phyloP scores from a whole-genome alignment of 768 basidiomycete genomes.

The Agrocybe chaxingu region DNA sequence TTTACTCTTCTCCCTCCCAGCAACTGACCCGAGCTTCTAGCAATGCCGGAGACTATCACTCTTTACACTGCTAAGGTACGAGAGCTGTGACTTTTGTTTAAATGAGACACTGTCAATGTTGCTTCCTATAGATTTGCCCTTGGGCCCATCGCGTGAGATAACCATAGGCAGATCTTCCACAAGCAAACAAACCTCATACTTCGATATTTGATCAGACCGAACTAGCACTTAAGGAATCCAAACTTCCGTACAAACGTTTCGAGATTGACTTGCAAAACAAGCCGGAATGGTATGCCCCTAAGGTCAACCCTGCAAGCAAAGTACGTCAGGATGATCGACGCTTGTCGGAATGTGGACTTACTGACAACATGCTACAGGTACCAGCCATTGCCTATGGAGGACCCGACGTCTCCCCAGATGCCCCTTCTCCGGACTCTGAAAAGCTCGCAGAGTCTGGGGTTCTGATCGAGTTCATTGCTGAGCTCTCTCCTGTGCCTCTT shows the following conservation, averaged over 20 bases:
- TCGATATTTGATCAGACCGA: slow-evolving; percentile 36
- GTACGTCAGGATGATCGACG: slow-evolving; percentile 24
- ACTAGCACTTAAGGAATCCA: slow-evolving; percentile 59
- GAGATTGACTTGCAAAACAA: slow-evolving; percentile 64
- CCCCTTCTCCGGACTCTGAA: slow-evolving; percentile 55
- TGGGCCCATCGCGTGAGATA: slow-evolving; percentile 51
- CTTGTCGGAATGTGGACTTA: background rate
- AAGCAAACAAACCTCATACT: background rate
- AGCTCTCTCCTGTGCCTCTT: slow-evolving; percentile 46
- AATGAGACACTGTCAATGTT: background rate
- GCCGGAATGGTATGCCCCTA: slow-evolving; percentile 64
- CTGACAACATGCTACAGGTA: slow-evolving; percentile 31
- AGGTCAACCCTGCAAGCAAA: slow-evolving; percentile 67
- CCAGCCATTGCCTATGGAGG: slow-evolving; percentile 64
- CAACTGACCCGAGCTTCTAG: background rate
- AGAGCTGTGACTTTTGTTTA: no score
- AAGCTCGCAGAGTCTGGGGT: slow-evolving; percentile 67
- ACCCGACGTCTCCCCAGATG: slow-evolving; percentile 48
- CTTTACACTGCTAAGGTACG: slow-evolving; percentile 37
- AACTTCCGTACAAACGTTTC: slow-evolving; percentile 43
- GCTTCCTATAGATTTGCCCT: slow-evolving; percentile 44
- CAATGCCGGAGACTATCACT: slow-evolving; percentile 25
- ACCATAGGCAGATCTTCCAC: background rate
- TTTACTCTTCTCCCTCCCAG: background rate
- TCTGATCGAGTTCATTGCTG: slow-evolving; percentile 65